Evolutionary conservation across 345 rosid genomes (phyloP), one percentile per base, ranked within the genome.

Genomic region (Clarkia xantiana): DNA sequence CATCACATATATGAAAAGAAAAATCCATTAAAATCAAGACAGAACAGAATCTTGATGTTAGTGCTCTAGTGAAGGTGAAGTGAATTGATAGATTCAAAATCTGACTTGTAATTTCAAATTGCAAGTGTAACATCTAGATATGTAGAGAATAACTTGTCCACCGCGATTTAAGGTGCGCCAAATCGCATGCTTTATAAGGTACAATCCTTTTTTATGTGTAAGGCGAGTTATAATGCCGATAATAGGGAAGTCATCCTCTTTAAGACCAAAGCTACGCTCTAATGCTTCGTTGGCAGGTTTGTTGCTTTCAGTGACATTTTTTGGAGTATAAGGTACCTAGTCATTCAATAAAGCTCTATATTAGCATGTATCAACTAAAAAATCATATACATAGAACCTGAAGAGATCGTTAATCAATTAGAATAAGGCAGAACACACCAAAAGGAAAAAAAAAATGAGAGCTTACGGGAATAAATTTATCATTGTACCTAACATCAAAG

Each of bases 201-300:
- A 87, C 59, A 85, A 82, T 62, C 97, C 97, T 71, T 90, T 90
- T 67, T 90, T 95, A 63, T 79, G 95, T 17, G 97, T 90, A 58
- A 90, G 81, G 55, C 95, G 94, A 15, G 84, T 71, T 55, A 85
- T 74, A 55, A 85, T 77, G 49, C 94, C 97, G n/a, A 90, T 76
- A 51, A 85, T 41, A 36, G 97, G 97, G 44, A 75, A 71, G 56
- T 85, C 84, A 6, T 71, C 64, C 45, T 0, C 71, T 54, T 62
- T 73, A 56, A 90, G 56, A 51, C 82, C 81, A 71, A 90, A 80
- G 58, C 60, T 83, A 58, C 67, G 78, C 76, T 80, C 90, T 58
- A 90, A 66, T 54, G 86, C 94, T 61, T 77, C 69, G 64, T 85
- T 90, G 34, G 95, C 90, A 47, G 94, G 95, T 71, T 69, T 67